A percentile compares a stretch with the other conserved stretches of the same genome.
Conservation (phyloP, 306 rosid genomes). For the Cucumis melo region DNA sequence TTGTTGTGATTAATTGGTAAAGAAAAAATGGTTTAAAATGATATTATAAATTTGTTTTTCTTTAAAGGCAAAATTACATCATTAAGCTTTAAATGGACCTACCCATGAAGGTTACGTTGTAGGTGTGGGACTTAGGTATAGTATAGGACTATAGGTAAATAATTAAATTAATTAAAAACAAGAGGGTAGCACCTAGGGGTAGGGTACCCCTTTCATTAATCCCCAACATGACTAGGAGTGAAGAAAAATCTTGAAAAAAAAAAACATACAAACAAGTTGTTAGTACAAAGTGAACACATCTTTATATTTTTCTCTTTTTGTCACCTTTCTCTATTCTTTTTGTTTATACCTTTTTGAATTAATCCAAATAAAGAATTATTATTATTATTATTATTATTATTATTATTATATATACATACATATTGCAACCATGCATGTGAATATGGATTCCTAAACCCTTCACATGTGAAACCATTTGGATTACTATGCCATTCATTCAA, state of each 20-base stretch:
- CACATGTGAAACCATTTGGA: conserved; percentile 17
- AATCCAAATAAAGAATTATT: too few relatives aligned
- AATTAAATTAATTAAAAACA: neutral
- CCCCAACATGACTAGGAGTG: neutral
- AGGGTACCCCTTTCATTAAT: neutral
- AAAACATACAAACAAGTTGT: neutral
- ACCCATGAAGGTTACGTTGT: neutral
- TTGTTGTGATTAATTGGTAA: too few relatives aligned
- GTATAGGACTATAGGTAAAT: neutral
- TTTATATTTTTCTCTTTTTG: neutral
- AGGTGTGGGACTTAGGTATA: neutral
- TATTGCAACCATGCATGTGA: conserved; percentile 21
- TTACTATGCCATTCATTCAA: neutral
- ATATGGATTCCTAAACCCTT: neutral
- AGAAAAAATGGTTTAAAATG: too few relatives aligned
- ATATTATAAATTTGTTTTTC: too few relatives aligned
- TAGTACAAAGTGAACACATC: neutral
- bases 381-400: too few relatives aligned
- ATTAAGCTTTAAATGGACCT: too few relatives aligned
- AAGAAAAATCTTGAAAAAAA: neutral
- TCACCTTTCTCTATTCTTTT: neutral
- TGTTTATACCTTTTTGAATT: neutral
- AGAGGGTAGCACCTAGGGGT: neutral
- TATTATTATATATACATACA: too few relatives aligned
- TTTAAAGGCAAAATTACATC: too few relatives aligned